Evolutionary conservation across 2,329 filamentous ascomycete genomes (phyloP), one percentile per base, ranked within the genome.

Genomic region (Rasamsonia emersonii): DNA sequence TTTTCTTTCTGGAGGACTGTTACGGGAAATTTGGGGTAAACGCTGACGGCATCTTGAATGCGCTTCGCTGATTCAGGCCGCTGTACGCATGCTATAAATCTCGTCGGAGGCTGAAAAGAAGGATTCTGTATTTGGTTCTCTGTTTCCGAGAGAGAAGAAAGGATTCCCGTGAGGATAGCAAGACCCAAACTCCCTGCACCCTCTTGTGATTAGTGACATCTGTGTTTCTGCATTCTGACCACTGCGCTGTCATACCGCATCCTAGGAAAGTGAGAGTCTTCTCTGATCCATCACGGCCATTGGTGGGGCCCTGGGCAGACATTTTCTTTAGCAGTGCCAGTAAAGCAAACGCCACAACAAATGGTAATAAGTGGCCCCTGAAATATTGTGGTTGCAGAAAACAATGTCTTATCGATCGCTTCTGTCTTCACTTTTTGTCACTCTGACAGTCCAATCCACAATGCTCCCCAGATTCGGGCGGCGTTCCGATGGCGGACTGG

Each of bases 51-150:
- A 19, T 71, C 62, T 51, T 73, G 74, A 46, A 93, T 77, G 39
- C 75, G 73, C 51, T 79, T 73, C 40, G 77, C 82, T 35, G 78
- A 77, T 45, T 78, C 71, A n/a, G 70, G 64, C 35, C 79, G 75
- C 34, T 78, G 74, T 35, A 93, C 82, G 57, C 83, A 89, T 41
- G 84, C 84, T 48, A 89, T 78, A 70, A 93, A 93, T 47, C 71
- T 75, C 8, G 74, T 74, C 5, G 86, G 85, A 20, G 85, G 70
- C 33, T 71, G 67, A 14, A 53, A 41, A 13, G 49, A 32, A 41
- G 49, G 40, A 37, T 40, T 49, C 45, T 40, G 50, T 42, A 29
- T 27, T 30, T 27, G 18, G 3, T 40, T 35, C 23, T 38, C 33
- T 54, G 70, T 62, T 43, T 67, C 69, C 23, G 65, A 64, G 26